Evolutionary conservation across 2,329 filamentous ascomycete species (phyloP), one percentile per base, ranked within the genome.

Genomic region (Penicillium capsulatum): DNA sequence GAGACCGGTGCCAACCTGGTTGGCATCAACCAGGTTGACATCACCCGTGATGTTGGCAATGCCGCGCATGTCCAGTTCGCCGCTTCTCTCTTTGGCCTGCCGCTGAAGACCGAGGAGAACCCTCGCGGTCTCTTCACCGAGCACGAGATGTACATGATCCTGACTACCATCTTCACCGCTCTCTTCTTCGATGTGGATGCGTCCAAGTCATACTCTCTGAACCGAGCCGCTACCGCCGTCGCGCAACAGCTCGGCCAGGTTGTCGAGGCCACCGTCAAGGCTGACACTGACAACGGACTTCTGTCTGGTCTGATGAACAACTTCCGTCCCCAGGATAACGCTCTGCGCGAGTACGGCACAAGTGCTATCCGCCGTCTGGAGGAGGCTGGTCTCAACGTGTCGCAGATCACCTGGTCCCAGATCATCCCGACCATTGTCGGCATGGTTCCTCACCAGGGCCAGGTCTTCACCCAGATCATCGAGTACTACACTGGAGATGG

Each of bases 361-460:
- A 73, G 80, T 30, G 71, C 86, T 60, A 73, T 86, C 51, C 80
- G 82, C 55, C 74, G 74, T 0, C 65, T 90, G 29, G 65, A 81
- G 16, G 83, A 84, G 52, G 69, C 70, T 8, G 83, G 84, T 0
- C 60, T 86, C 42, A 77, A 70, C 36, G 67, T 73, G 2, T 72
- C 80, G 16, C 81, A 89, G 35, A 79, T 89, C 45, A 79, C 83
- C 0, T 86, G 80, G 77, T 75, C 75, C 16, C 81, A 86, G 57
- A 74, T 89, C 27, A 55, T 89, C 34, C 84, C 85, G 0, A 80
- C 80, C 0, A 79, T 80, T 1, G 75, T 74, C 3, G 77, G 81
- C 1, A 76, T 84, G 61, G 80, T 86, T 6, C 80, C 85, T 1
- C 85, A 80, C 53, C 83, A 89, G 59, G 80, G 77, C 2, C 78